Percentiles rank a stretch among this genome's conserved stretches.
Conservation (phyloP, 352 stramenopile genomes). For the Pythium folliculosum region DNA sequence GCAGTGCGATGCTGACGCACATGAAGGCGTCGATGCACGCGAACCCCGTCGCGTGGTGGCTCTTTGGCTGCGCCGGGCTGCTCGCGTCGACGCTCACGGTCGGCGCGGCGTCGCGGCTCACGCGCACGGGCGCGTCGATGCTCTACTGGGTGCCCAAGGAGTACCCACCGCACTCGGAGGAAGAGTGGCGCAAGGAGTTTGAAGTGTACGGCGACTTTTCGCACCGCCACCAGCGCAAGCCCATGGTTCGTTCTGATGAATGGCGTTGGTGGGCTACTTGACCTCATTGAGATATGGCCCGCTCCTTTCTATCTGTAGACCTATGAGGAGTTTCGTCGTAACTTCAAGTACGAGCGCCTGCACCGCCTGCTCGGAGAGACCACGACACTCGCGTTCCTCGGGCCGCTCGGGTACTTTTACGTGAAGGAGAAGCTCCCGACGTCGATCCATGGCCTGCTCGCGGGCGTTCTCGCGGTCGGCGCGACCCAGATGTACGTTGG, state of each 20-base stretch:
- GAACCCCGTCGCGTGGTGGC: conserved; percentile 87
- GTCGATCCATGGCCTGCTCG: conserved; percentile 47
- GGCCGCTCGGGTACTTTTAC: conserved; percentile 91
- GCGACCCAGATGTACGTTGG: conserved; percentile 56
- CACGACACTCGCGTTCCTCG: conserved; percentile 90
- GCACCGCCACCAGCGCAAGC: conserved; percentile 91
- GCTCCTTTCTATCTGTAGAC: conserved; percentile 41
- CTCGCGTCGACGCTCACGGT: conserved; percentile 95
- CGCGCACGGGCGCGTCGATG: conserved; percentile 93
- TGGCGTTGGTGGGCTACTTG: not conserved
- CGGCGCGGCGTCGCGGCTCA: conserved; percentile 95
- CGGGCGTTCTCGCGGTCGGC: conserved; percentile 40
- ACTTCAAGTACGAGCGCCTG: conserved; percentile 91
- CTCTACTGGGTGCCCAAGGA: conserved; percentile 94
- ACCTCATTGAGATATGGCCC: not conserved
- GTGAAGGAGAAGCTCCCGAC: conserved; percentile 67
- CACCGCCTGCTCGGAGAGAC: conserved; percentile 94
- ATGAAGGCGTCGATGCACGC: conserved; percentile 39
- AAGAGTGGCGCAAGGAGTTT: conserved; percentile 94
- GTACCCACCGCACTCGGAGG: conserved; percentile 76
- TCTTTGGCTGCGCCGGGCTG: conserved; percentile 90
- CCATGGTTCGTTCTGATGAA: conserved; percentile 38
- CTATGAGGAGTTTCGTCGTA: conserved; percentile 96
- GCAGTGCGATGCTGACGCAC: conserved; percentile 5
- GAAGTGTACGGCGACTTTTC: conserved; percentile 94